phyloP scores from a whole-genome alignment of 345 rosid species.

The Dipteronia dyeriana region DNA sequence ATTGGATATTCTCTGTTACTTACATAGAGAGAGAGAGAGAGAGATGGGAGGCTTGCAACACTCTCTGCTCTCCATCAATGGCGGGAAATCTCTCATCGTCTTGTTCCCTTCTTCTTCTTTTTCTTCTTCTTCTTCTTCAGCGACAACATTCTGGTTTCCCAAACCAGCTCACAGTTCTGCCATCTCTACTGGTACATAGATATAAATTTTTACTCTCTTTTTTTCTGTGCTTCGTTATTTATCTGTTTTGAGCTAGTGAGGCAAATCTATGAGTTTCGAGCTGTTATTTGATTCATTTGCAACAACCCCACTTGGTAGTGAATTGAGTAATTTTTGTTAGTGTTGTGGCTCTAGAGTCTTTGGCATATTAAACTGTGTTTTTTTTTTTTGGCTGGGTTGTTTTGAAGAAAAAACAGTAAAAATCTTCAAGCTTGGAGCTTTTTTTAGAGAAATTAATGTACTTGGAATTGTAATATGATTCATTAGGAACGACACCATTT shows the following conservation, averaged over 20 bases:
- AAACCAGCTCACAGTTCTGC: slow-evolving; percentile 23
- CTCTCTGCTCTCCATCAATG: slow-evolving; percentile 32
- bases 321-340: background rate
- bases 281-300: background rate
- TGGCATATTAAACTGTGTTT: no score
- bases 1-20: background rate
- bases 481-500: background rate
- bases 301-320: background rate
- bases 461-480: background rate
- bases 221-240: slow-evolving; percentile 1
- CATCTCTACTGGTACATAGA: slow-evolving; percentile 33
- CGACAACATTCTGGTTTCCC: slow-evolving; percentile 9
- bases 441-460: slow-evolving; percentile 1
- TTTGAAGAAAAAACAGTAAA: background rate
- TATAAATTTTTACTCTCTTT: background rate
- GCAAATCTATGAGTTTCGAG: background rate
- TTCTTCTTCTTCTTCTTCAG: slow-evolving; percentile 5
- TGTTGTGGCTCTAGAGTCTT: background rate
- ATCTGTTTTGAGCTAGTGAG: background rate
- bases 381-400: no score
- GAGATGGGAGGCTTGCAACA: slow-evolving; percentile 49
- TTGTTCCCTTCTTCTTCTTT: slow-evolving; percentile 26
- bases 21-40: slow-evolving; percentile 2
- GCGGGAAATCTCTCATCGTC: slow-evolving; percentile 35
- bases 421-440: background rate